Evolutionary conservation across 768 basidiomycete species (phyloP).

Genomic region (Boletus rubescentipes): DNA sequence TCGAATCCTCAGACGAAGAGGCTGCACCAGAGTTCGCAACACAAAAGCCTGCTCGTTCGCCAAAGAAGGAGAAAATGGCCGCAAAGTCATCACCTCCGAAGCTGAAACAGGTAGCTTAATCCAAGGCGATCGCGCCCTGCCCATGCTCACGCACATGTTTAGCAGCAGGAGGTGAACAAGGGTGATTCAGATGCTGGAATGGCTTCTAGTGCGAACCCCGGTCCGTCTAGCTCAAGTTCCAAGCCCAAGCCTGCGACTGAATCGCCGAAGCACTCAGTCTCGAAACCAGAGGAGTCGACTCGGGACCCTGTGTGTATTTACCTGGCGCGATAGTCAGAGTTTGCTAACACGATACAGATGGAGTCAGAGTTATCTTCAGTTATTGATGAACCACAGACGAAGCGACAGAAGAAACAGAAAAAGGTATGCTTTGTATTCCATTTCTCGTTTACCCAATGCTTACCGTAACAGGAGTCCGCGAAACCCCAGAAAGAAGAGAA

Average conservation of each 20-base stretch:
- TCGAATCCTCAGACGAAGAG: conserved; percentile 33
- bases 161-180: conserved; percentile 2
- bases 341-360: conserved; percentile 14
- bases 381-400: conserved; percentile 54
- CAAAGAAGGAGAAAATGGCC: conserved; percentile 7
- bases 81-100: conserved; percentile 9
- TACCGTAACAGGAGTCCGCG: conserved; percentile 16
- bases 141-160: neutral
- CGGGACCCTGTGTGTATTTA: conserved; percentile 23
- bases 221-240: conserved; percentile 11
- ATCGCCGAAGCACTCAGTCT: conserved; percentile 1
- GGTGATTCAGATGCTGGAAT: conserved; percentile 12
- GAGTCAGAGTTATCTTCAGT: conserved; percentile 58
- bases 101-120: conserved; percentile 9
- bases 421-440: conserved; percentile 24
- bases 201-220: conserved; percentile 2
- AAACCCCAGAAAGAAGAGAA: conserved; percentile 30
- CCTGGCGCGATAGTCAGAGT: conserved; percentile 21
- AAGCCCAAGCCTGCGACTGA: neutral
- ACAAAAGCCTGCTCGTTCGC: conserved; percentile 1
- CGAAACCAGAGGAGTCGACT: conserved; percentile 4
- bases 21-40: conserved; percentile 4
- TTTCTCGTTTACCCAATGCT: neutral
- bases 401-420: conserved; percentile 42
- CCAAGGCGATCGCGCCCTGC: neutral